Evolutionary conservation across 202 grass and related monocot species (phyloP).

Genomic region (Tripidium arundinaceum): DNA sequence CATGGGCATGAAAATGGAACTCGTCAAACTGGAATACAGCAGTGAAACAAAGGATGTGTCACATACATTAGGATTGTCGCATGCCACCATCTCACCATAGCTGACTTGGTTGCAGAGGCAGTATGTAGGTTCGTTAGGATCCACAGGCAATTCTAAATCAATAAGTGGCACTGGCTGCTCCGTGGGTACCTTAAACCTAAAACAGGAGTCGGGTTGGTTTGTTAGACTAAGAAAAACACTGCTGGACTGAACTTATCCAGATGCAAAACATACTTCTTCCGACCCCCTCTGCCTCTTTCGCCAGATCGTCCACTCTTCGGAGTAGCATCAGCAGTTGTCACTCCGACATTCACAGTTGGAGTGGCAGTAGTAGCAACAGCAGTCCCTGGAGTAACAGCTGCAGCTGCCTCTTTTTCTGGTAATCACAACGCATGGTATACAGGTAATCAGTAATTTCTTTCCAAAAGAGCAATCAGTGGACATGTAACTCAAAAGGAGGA

Average conservation of each 20-base stretch:
- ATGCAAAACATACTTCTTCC: conserved; percentile 76
- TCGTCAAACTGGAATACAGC: neutral
- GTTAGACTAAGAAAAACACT: conserved; percentile 3
- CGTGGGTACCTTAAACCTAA: conserved; percentile 53
- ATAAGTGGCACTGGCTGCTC: conserved; percentile 58
- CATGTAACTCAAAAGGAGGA: neutral
- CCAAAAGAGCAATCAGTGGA: neutral
- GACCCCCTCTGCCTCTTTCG: conserved; percentile 81
- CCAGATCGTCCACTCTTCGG: conserved; percentile 58
- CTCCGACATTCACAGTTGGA: conserved; percentile 33
- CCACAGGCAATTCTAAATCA: conserved; percentile 86
- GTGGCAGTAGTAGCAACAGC: conserved; percentile 14
- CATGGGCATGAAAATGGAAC: neutral
- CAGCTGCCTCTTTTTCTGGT: conserved; percentile 55
- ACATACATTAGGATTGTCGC: conserved; percentile 72
- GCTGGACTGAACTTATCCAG: conserved; percentile 1
- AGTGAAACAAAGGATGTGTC: neutral
- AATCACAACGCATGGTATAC: conserved; percentile 10
- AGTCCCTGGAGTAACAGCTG: conserved; percentile 6
- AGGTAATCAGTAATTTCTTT: neutral
- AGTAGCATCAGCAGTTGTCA: conserved; percentile 36
- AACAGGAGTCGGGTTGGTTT: conserved; percentile 17
- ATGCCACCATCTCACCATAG: conserved; percentile 91
- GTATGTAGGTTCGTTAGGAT: conserved; percentile 93
- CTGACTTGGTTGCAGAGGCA: conserved; percentile 98